Conservation (phyloP, 2,329 filamentous ascomycete species). For the Aspergillus oerlinghausenensis region DNA sequence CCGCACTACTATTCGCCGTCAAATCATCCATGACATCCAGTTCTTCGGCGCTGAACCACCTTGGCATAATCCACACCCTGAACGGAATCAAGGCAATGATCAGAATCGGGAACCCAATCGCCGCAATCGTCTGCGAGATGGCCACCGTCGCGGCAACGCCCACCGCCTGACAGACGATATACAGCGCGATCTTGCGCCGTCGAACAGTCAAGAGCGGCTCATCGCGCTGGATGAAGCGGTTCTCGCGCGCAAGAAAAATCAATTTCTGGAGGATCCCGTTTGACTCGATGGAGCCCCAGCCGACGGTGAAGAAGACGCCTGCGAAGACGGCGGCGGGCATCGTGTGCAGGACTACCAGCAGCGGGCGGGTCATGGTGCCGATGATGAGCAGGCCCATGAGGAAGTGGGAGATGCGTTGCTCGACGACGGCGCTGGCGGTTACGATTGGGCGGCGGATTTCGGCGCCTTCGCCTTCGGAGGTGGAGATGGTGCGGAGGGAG, state of each 20-base stretch:
- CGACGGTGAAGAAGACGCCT: conserved; percentile 77
- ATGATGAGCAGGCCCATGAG: conserved; percentile 70
- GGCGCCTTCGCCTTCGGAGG: conserved; percentile 48
- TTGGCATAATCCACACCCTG: conserved; percentile 47
- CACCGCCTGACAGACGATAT: conserved; percentile 48
- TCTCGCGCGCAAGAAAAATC: conserved; percentile 61
- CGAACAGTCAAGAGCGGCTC: conserved; percentile 45
- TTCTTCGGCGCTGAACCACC: conserved; percentile 48
- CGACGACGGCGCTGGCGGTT: conserved; percentile 42
- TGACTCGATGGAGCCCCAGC: conserved; percentile 65
- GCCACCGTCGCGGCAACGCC: conserved; percentile 53
- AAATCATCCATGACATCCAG: conserved; percentile 50
- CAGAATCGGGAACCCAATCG: conserved; percentile 56
- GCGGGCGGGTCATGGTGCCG: conserved; percentile 69
- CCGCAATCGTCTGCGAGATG: conserved; percentile 57
- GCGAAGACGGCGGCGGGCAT: conserved; percentile 73
- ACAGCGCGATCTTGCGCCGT: conserved; percentile 46
- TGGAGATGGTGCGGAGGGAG: conserved; percentile 63
- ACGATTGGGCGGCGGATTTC: conserved; percentile 55
- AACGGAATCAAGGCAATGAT: conserved; percentile 55
- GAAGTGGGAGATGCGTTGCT: conserved; percentile 73
- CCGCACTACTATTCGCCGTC: conserved; percentile 51
- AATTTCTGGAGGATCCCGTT: conserved; percentile 72
- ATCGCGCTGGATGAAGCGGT: conserved; percentile 50
- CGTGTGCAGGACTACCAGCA: conserved; percentile 66